Conservation (phyloP, 202 grass and related monocot species). For the Musa balbisiana region DNA sequence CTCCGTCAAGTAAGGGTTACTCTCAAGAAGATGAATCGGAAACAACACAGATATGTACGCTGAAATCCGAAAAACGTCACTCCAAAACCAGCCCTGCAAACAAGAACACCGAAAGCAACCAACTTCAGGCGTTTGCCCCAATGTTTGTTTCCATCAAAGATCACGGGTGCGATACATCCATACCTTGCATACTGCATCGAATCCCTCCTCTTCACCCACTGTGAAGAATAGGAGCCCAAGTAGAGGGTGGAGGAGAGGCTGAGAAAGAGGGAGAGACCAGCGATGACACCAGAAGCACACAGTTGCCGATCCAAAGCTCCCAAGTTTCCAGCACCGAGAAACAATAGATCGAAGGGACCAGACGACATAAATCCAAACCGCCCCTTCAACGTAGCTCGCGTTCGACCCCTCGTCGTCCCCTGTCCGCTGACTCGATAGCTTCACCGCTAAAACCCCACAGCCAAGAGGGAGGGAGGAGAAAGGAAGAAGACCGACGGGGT, state of each 20-base stretch:
- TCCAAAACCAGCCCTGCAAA: slow-evolving; percentile 76
- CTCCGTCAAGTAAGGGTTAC: slow-evolving; percentile 40
- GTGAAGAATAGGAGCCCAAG: neutral
- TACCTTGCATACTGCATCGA: slow-evolving; percentile 24
- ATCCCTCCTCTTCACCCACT: slow-evolving; percentile 1
- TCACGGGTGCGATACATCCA: no score
- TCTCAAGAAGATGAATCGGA: slow-evolving; percentile 43
- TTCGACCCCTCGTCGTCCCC: neutral
- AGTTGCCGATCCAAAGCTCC: neutral
- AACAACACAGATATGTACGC: slow-evolving; percentile 60
- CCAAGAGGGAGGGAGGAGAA: neutral
- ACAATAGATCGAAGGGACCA: slow-evolving; percentile 14
- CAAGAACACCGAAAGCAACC: neutral
- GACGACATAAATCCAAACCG: slow-evolving; percentile 18
- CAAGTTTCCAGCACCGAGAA: neutral
- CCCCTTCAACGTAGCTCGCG: neutral
- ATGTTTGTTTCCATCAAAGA: neutral
- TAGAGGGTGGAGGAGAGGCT: neutral
- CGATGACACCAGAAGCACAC: neutral
- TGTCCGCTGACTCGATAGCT: neutral
- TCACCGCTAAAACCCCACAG: slow-evolving; percentile 14
- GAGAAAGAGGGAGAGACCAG: neutral
- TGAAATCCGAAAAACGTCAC: slow-evolving; percentile 92
- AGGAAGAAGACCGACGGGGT: neutral
- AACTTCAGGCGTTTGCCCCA: neutral